Evolutionary conservation across 2,329 filamentous ascomycete genomes (phyloP).

Genomic region (Basipetospora sp.): DNA sequence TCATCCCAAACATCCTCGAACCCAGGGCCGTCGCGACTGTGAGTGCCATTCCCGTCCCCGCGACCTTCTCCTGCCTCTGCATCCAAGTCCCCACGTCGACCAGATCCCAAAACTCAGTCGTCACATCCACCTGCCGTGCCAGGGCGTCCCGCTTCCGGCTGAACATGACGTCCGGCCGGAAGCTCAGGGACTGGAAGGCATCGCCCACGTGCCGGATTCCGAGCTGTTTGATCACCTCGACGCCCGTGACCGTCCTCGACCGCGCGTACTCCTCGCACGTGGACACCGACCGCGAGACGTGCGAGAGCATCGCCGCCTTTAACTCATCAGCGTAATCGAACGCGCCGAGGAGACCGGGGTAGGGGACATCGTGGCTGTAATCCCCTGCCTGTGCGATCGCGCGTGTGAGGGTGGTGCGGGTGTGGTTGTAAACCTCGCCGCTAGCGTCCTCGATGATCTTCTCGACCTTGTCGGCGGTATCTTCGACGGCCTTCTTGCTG

Average conservation of each 20-base stretch:
- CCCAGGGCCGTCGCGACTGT: slow-evolving; percentile 80
- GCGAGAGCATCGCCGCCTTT: slow-evolving; percentile 78
- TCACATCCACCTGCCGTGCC: slow-evolving; percentile 71
- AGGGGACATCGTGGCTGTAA: slow-evolving; percentile 64
- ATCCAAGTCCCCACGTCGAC: slow-evolving; percentile 72
- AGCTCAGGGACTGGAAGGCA: slow-evolving; percentile 71
- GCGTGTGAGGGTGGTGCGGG: slow-evolving; percentile 57
- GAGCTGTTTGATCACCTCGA: slow-evolving; percentile 75
- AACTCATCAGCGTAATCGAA: slow-evolving; percentile 90
- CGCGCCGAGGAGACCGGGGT: slow-evolving; percentile 69
- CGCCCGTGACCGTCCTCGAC: slow-evolving; percentile 59
- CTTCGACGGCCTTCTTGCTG: slow-evolving; percentile 62
- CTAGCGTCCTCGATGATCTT: slow-evolving; percentile 71
- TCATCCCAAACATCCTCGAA: slow-evolving; percentile 64
- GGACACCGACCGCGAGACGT: slow-evolving; percentile 65
- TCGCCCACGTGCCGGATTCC: slow-evolving; percentile 79
- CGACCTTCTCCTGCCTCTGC: slow-evolving; percentile 86
- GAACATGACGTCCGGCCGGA: slow-evolving; percentile 92
- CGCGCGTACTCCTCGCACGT: slow-evolving; percentile 79
- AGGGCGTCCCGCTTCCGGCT: slow-evolving; percentile 64
- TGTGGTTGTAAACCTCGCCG: slow-evolving; percentile 72
- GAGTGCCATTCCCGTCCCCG: slow-evolving; percentile 85
- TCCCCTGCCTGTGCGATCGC: slow-evolving; percentile 67
- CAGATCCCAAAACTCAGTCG: slow-evolving; percentile 84
- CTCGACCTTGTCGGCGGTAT: slow-evolving; percentile 71